These are phyloP conservation scores for Fonsecaea pedrosoi DNA, from an alignment of 2,329 filamentous ascomycete genomes.

Conservation along the genomic window DNA sequence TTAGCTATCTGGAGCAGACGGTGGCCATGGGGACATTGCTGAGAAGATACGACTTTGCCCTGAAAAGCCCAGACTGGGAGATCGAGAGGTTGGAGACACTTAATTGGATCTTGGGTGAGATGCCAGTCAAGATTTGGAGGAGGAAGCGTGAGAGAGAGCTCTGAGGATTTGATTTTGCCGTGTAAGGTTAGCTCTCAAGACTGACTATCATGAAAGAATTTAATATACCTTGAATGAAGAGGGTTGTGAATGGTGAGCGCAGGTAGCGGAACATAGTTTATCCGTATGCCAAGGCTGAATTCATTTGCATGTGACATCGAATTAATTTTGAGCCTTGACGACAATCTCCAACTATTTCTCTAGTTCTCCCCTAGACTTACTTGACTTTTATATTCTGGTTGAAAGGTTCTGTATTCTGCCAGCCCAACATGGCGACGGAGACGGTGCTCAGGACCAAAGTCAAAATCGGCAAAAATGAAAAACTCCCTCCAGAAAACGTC, in stretches of 20 bases:
- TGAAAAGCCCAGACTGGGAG: slow-evolving; percentile 44
- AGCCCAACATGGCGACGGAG: slow-evolving; percentile 61
- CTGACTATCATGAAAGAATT: background rate
- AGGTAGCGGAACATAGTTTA: background rate
- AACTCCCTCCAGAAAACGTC: slow-evolving; percentile 90
- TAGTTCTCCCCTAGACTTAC: background rate
- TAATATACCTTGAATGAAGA: background rate
- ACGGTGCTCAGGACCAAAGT: slow-evolving; percentile 60
- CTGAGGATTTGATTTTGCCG: background rate
- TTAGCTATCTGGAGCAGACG: slow-evolving; percentile 56
- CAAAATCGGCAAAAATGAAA: slow-evolving; percentile 70
- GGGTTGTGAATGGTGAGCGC: too few relatives aligned
- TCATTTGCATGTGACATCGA: slow-evolving; percentile 18
- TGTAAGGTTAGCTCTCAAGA: background rate
- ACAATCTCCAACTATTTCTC: background rate
- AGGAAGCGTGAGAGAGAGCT: slow-evolving; percentile 8
- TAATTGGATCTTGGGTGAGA: slow-evolving; percentile 43
- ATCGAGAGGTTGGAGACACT: slow-evolving; percentile 42
- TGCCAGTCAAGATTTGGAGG: slow-evolving; percentile 44
- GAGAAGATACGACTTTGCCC: slow-evolving; percentile 52
- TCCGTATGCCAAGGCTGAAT: background rate
- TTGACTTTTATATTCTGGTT: background rate
- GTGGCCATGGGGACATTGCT: slow-evolving; percentile 54
- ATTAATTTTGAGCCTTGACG: slow-evolving; percentile 10
- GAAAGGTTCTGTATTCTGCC: background rate